Evolutionary conservation across 2,329 filamentous ascomycete species (phyloP), one percentile per base, ranked within the genome.

Genomic region (Thielaviopsis musarum): DNA sequence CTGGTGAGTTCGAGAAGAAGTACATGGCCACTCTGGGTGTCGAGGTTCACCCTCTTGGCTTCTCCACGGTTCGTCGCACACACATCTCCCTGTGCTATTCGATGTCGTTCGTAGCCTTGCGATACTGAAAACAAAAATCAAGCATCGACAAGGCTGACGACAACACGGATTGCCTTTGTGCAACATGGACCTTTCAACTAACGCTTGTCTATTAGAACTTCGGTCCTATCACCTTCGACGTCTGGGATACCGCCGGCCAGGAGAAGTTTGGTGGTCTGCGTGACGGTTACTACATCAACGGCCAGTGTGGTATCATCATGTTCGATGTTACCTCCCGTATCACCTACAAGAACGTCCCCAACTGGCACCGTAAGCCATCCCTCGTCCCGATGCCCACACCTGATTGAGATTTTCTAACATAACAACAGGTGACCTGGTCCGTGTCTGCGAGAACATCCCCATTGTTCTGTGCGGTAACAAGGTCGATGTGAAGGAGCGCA

Each of bases 271-370:
- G 91, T 76, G 91, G 91, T 82, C 89, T 98, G 70, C 88, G 91
- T 79, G 91, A 98, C 77, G 91, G 91, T 68, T 98, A 98, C 85
- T 98, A 98, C 82, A 98, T 98, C 83, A 96, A 96, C 80, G 91
- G 91, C 71, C 91, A 97, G 79, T 97, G 91, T 76, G 91, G 93
- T 79, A 96, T 98, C 81, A 97, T 98, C 85, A 98, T 98, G 91
- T 98, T 98, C 76, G 91, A 98, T 76, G 91, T 98, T 66, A 97
- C 93, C 65, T 96, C 91, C 67, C 88, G 93, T 72, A 97, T 98
- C 75, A 98, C 93, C 74, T 98, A 98, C 87, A 98, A 98, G 87
- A 98, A 98, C 81, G 93, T 98, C 65, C 93, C 93, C 78, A 97
- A 97, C 87, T 98, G 93, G 93, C 93, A 98, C 78, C 93, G 93